Evolutionary conservation across 208 protist genomes (phyloP), one percentile per base, ranked within the genome.

Genomic region (Trypanosoma lewisi): DNA sequence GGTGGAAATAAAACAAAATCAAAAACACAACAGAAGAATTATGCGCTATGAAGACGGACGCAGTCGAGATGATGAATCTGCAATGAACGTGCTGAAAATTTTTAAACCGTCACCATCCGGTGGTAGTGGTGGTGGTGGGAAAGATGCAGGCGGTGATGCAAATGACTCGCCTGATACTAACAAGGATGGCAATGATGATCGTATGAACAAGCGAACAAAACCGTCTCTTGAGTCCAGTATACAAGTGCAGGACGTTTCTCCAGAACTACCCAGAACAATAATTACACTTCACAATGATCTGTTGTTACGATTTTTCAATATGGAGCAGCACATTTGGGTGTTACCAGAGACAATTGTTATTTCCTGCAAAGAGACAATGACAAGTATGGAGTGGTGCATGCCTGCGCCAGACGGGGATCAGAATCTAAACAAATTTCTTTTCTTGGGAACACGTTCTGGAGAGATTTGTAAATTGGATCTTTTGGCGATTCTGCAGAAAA

Each of bases 21-120:
- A 82, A 25, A 70, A 67, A 25, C 52, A 57, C 14, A 64, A 50
- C 1, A 45, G 61, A n/a, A 44, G 73, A 23, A 87, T 79, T 57
- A 2, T 84, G 8, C 77, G 68, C 36, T 89, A 86, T 68, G 82
- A 89, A 63, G 82, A 93, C 51, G 80, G 80, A 3, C 59, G 71
- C 11, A 70, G 75, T 12, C 55, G 77, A 31, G 62, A 87, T 53
- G 70, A 69, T 33, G 70, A 67, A n/a, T 39, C 55, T 44, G 64
- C 34, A 27, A 52, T 69, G 56, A 50, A 51, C 2, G 33, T 56
- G 23, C 28, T 75, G 19, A 17, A 57, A 19, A 51, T 47, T 21
- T 52, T 72, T n/a, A n/a, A n/a, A n/a, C n/a, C n/a, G n/a, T n/a
- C n/a, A n/a, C n/a, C n/a, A n/a, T n/a, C n/a, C n/a, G n/a, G n/a